Conservation (phyloP, 352 stramenopile genomes). For the Globisporangium canariense region DNA sequence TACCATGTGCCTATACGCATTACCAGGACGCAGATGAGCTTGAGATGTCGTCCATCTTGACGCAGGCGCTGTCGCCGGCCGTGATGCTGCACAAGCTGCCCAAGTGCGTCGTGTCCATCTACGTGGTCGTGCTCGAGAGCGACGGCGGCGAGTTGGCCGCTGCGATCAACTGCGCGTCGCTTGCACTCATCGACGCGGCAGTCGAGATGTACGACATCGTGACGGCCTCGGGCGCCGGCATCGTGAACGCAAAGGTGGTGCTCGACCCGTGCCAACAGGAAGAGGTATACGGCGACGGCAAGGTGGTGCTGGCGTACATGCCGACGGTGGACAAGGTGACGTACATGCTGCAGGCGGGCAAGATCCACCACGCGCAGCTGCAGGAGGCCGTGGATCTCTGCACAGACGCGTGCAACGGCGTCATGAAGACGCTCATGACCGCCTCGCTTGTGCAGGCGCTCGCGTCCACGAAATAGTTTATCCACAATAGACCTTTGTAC, state of each 20-base stretch:
- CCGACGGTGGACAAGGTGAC: conserved; percentile 76
- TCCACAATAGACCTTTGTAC: neutral
- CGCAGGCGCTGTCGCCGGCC: conserved; percentile 72
- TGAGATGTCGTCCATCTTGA: conserved; percentile 71
- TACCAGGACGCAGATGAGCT: conserved; percentile 65
- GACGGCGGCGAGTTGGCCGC: conserved; percentile 82
- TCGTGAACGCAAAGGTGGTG: conserved; percentile 54
- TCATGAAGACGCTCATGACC: conserved; percentile 52
- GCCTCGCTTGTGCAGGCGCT: conserved; percentile 55
- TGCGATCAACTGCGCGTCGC: conserved; percentile 82
- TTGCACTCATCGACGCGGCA: conserved; percentile 84
- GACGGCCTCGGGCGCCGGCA: conserved; percentile 61
- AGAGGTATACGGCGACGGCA: conserved; percentile 53
- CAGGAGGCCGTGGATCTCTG: conserved; percentile 87
- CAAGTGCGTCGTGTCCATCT: conserved; percentile 89
- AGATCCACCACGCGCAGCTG: conserved; percentile 70
- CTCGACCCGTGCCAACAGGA: conserved; percentile 74
- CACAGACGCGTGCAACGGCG: conserved; percentile 70
- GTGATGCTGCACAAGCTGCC: conserved; percentile 86
- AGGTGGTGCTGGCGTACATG: conserved; percentile 84
- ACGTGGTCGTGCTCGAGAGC: conserved; percentile 84
- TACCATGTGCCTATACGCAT: neutral
- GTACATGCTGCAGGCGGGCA: conserved; percentile 85
- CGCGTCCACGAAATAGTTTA: neutral
- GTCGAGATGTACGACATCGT: conserved; percentile 93